These are phyloP conservation scores for Hawksworthiomyces lignivorus DNA, from an alignment of 2,329 filamentous ascomycete species.

Conservation along the genomic window DNA sequence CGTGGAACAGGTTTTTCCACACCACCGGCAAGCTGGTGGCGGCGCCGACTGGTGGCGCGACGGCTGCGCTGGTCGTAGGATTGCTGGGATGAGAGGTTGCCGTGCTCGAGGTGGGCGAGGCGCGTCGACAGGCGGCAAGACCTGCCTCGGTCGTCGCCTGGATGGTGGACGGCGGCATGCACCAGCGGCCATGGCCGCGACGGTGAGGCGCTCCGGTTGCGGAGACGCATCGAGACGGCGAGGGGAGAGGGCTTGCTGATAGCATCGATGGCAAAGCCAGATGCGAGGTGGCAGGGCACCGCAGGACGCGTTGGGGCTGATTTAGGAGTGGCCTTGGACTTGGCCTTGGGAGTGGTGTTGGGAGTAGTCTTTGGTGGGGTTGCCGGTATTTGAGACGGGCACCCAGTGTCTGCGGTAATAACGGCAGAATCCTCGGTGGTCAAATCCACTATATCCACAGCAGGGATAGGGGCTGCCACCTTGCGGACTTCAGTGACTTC, in stretches of 20 bases:
- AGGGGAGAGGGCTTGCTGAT: constrained; percentile 1
- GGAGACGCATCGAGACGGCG: constrained; percentile 12
- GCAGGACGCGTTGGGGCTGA: no score
- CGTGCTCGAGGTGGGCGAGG: no score
- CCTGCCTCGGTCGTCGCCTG: no score
- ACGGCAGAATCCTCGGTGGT: no score
- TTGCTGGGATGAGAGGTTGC: not conserved
- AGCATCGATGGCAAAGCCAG: constrained; percentile 4
- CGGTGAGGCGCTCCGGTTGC: constrained; percentile 22
- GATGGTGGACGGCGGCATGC: constrained; percentile 16
- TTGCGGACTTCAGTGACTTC: constrained; percentile 6
- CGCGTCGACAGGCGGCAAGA: no score
- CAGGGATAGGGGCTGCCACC: no score
- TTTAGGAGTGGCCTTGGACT: no score
- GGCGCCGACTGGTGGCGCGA: constrained; percentile 27
- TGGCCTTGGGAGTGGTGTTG: not conserved
- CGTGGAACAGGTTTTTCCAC: constrained; percentile 6
- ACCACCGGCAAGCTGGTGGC: constrained; percentile 24
- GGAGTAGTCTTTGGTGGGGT: not conserved
- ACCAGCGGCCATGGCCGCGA: constrained; percentile 23
- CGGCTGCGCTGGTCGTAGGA: constrained; percentile 14
- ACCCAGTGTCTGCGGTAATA: no score
- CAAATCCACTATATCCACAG: no score
- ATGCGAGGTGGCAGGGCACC: constrained; percentile 4
- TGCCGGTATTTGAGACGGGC: no score